A percentile compares a stretch with the other conserved stretches of the same genome.
Conservation (phyloP, 495 filamentous ascomycete genomes). For the Barbatosphaeria neglecta region DNA sequence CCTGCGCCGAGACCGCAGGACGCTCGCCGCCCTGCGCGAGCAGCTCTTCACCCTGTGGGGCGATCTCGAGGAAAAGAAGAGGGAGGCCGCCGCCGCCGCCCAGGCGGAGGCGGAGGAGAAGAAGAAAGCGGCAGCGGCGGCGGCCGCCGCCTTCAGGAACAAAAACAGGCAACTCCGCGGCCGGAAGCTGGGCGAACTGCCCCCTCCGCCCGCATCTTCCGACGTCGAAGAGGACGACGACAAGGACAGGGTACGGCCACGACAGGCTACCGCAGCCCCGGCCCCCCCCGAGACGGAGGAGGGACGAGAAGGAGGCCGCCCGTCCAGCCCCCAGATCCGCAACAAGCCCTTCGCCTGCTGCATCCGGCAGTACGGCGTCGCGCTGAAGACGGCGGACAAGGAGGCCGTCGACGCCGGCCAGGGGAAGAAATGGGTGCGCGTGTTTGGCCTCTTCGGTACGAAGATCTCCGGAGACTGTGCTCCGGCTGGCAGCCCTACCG, state of each 20-base stretch:
- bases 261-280: not conserved
- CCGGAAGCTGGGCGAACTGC: slow-evolving; percentile 5
- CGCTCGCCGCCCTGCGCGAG: slow-evolving; percentile 46
- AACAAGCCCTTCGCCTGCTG: slow-evolving; percentile 50
- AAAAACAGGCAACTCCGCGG: too few species aligned
- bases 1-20: slow-evolving; percentile 38
- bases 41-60: slow-evolving; percentile 79
- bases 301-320: not conserved
- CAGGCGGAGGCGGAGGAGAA: slow-evolving; percentile 1
- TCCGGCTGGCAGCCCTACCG: too few species aligned
- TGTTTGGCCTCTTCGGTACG: slow-evolving; percentile 45
- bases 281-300: not conserved
- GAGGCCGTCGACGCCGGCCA: slow-evolving; percentile 19
- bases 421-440: slow-evolving; percentile 31
- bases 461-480: slow-evolving; percentile 34
- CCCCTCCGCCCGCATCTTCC: slow-evolving; percentile 13
- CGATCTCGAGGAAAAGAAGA: slow-evolving; percentile 62
- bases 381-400: slow-evolving; percentile 13
- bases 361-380: slow-evolving; percentile 49
- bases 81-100: slow-evolving; percentile 15
- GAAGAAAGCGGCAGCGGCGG: not conserved
- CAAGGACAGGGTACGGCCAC: not conserved
- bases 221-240: slow-evolving; percentile 10
- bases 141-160: too few species aligned
- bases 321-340: slow-evolving; percentile 6